Conservation (phyloP, 225 moss, liverwort and hornwort species). For the Thuidium tamariscinum region DNA sequence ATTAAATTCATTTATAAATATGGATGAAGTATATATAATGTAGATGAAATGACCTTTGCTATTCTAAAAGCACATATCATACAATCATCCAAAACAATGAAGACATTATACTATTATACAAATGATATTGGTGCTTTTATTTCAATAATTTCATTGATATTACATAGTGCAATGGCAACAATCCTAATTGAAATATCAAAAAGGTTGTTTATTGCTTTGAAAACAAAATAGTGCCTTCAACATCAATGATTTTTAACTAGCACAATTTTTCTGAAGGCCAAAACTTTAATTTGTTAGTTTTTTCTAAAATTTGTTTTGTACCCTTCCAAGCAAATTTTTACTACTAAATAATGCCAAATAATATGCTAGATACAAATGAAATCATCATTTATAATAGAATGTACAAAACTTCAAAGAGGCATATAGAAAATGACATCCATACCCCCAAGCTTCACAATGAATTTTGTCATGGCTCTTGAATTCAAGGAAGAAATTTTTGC, state of each 20-base stretch:
- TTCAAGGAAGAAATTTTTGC: not conserved
- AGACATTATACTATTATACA: not conserved
- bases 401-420: not conserved
- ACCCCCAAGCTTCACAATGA: rapidly evolving
- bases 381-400: not conserved
- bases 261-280: not conserved
- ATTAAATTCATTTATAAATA: not conserved
- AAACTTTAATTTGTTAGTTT: not conserved
- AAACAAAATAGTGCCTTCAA: not conserved
- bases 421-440: too few species aligned
- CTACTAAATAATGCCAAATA: not conserved
- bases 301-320: not conserved
- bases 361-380: not conserved
- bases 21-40: not conserved
- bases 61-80: not conserved
- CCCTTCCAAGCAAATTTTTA: rapidly evolving
- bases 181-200: not conserved
- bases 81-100: not conserved
- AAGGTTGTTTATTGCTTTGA: not conserved
- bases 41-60: not conserved
- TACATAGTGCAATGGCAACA: not conserved
- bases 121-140: rapidly evolving
- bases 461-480: not conserved
- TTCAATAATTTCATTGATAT: not conserved
- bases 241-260: rapidly evolving